phyloP scores from a whole-genome alignment of 2,329 filamentous ascomycete genomes.

The Penicillium psychrosexuale region DNA sequence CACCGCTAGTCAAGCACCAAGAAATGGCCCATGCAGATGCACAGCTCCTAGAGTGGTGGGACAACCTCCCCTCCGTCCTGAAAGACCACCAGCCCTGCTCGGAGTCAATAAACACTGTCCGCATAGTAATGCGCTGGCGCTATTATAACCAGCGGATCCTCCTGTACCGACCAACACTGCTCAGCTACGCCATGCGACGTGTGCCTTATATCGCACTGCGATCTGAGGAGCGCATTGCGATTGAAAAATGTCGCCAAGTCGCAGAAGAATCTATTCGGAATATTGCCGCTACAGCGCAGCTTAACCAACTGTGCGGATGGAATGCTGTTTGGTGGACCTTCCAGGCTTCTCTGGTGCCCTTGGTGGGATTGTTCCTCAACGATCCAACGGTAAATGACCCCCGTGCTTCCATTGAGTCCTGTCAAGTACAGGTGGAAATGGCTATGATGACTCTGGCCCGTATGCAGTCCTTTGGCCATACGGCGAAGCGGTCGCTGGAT shows the following conservation, averaged over 20 bases:
- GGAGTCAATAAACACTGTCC: constrained; percentile 66
- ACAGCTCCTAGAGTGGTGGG: constrained; percentile 70
- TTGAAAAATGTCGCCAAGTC: constrained; percentile 66
- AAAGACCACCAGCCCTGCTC: constrained; percentile 65
- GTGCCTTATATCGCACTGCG: constrained; percentile 50
- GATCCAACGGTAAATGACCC: constrained; percentile 53
- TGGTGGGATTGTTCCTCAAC: constrained; percentile 64
- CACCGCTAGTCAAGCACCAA: constrained; percentile 63
- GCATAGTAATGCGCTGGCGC: constrained; percentile 77
- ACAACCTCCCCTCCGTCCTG: constrained; percentile 64
- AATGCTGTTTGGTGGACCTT: constrained; percentile 80
- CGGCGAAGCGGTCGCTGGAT: constrained; percentile 60
- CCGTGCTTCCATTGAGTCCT: constrained; percentile 52
- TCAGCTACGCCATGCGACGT: constrained; percentile 59
- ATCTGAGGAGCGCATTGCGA: constrained; percentile 64
- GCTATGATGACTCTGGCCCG: constrained; percentile 40
- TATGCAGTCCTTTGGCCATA: constrained; percentile 64
- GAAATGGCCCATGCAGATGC: constrained; percentile 66
- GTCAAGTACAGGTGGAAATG: constrained; percentile 56
- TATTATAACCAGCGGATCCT: constrained; percentile 76
- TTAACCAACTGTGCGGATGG: constrained; percentile 75
- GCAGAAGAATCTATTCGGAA: constrained; percentile 70
- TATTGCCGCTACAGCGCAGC: constrained; percentile 66
- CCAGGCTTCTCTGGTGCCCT: constrained; percentile 74
- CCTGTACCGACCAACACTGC: constrained; percentile 68